These are phyloP conservation scores for Millerozyma acaciae DNA, from an alignment of 805 yeast species.

Conservation along the genomic window DNA sequence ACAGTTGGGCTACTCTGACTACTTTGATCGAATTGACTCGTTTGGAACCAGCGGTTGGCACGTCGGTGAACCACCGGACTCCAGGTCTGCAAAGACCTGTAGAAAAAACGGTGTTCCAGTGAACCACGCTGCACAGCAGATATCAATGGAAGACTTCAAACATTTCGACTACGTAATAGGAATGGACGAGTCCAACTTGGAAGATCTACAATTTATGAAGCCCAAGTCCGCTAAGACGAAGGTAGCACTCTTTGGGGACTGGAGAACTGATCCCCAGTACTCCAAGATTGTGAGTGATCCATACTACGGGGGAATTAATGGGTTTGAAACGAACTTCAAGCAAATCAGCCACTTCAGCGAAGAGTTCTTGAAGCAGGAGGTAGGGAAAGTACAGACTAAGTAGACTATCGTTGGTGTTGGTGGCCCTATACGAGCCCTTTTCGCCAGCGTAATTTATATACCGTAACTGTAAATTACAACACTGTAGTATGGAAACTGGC, in stretches of 20 bases:
- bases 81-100: slow-evolving; percentile 68
- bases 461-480: no score
- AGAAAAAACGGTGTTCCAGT: slow-evolving; percentile 68
- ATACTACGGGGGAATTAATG: slow-evolving; percentile 82
- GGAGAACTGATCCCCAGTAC: slow-evolving; percentile 52
- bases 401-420: background rate
- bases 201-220: slow-evolving; percentile 46
- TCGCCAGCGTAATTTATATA: no score
- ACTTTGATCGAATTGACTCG: slow-evolving; percentile 67
- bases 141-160: slow-evolving; percentile 46
- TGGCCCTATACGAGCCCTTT: no score
- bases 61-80: slow-evolving; percentile 77
- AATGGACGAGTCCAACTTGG: slow-evolving; percentile 63
- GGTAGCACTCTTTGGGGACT: slow-evolving; percentile 75
- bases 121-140: slow-evolving; percentile 70
- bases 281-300: slow-evolving; percentile 78
- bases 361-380: slow-evolving; percentile 57
- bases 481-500: no score
- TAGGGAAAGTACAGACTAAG: slow-evolving; percentile 20
- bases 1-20: slow-evolving; percentile 38
- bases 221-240: slow-evolving; percentile 50
- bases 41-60: slow-evolving; percentile 89
- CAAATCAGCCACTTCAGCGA: slow-evolving; percentile 76
- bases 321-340: slow-evolving; percentile 74
- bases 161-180: slow-evolving; percentile 66